Evolutionary conservation across 495 filamentous ascomycete species (phyloP), one percentile per base, ranked within the genome.

Genomic region (Tricharina praecox): DNA sequence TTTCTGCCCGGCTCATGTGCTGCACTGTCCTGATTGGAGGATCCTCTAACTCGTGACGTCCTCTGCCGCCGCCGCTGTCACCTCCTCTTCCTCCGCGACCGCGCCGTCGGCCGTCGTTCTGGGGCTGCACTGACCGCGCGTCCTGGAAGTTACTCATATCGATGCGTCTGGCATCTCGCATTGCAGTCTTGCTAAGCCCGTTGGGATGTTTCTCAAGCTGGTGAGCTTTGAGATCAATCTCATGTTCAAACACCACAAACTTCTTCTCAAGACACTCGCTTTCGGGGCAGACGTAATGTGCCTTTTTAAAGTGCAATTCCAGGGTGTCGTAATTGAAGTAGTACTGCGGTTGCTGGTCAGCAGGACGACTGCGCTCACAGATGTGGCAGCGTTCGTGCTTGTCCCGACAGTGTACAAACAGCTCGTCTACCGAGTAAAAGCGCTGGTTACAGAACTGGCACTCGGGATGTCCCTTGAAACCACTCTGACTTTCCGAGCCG

Each of bases 361-460:
- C 70, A 46, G 77, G 74, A 33, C 71, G 66, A 19, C 42, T 56
- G 34, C 85, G 69, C 59, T 99, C 90, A 63, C 90, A 99, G 24
- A 99, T 76, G 56, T 93, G 85, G 59, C 90, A 99, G 44, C 84
- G 76, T 64, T 96, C 92, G 56, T 99, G 90, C 54, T 79, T 83
- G 48, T 85, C 81, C 26, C 88, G 70, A 60, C 92, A 96, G 61
- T 99, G 90, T 25, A 77, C 68, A 60, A 85, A 99, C 0, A 96
- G 70, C 68, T 99, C 93, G 60, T 99, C 90, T 44, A 82, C 83
- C 3, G 87, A 87, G 61, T 96, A 99, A 64, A 94, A 99, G 20
- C 92, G 73, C 52, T 82, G 72, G 26, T 78, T 75, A 62, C 90
- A 99, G 65, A 96, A 96, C 7, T 74, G 81, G 65, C 90, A 99